A percentile compares a stretch with the other conserved stretches of the same genome.
Evolutionary conservation across 495 filamentous ascomycete species (phyloP).

Genomic region (Emericellopsis terricola): DNA sequence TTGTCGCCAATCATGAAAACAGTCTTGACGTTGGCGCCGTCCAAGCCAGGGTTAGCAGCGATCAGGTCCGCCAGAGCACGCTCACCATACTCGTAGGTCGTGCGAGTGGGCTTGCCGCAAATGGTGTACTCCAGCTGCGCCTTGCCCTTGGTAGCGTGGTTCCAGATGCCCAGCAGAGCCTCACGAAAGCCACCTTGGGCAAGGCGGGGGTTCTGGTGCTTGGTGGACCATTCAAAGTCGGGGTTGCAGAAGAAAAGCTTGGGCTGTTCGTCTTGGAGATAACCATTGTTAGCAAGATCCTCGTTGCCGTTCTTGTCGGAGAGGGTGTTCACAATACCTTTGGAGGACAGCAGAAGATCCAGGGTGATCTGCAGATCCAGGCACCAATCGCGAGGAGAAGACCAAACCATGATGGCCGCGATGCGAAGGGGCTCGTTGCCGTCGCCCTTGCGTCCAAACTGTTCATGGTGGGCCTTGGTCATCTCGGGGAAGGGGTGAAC

Average conservation of each 20-base stretch:
- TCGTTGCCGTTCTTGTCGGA: no score
- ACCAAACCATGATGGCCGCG: slow-evolving; percentile 60
- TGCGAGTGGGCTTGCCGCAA: slow-evolving; percentile 57
- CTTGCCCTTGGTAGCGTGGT: slow-evolving; percentile 34
- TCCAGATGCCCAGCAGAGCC: slow-evolving; percentile 52
- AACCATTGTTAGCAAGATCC: no score
- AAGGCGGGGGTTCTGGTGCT: slow-evolving; percentile 56
- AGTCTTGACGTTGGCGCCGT: slow-evolving; percentile 24
- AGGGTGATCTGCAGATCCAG: slow-evolving; percentile 51
- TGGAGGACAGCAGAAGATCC: no score
- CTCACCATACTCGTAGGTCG: slow-evolving; percentile 63
- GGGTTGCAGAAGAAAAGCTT: no score
- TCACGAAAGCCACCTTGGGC: slow-evolving; percentile 71
- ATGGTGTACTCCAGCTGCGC: slow-evolving; percentile 40
- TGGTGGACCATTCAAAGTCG: no score
- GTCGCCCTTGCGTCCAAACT: slow-evolving; percentile 35
- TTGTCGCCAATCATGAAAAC: slow-evolving; percentile 87
- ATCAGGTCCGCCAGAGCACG: slow-evolving; percentile 37
- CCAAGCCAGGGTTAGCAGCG: slow-evolving; percentile 23
- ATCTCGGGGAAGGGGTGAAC: slow-evolving; percentile 56
- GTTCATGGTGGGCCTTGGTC: slow-evolving; percentile 42
- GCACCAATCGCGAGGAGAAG: slow-evolving; percentile 67
- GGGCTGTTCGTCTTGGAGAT: no score
- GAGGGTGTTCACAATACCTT: no score
- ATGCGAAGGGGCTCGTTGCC: slow-evolving; percentile 40